phyloP scores from a whole-genome alignment of 441 rosid species.

The Biscutella laevigata region DNA sequence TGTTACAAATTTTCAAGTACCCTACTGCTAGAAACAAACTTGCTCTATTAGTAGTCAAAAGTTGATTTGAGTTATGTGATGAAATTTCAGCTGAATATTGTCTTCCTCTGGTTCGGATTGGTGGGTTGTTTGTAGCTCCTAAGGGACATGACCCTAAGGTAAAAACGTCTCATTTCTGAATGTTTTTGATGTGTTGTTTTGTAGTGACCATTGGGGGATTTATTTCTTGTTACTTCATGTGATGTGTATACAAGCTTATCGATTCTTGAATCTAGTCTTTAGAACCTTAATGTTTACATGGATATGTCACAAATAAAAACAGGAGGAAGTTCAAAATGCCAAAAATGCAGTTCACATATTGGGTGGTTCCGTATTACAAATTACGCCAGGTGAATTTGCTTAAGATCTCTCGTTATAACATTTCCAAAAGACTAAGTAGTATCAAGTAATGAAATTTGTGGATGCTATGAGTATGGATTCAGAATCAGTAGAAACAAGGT shows the following conservation, averaged over 20 bases:
- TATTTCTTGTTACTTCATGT: neutral
- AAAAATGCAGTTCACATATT: slow-evolving; percentile 63
- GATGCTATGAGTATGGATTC: no score
- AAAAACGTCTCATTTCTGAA: slow-evolving; percentile 14
- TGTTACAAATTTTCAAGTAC: slow-evolving; percentile 1
- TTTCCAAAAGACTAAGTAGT: no score
- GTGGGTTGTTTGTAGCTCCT: slow-evolving; percentile 91
- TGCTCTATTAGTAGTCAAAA: slow-evolving; percentile 10
- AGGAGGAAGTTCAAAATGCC: slow-evolving; percentile 77
- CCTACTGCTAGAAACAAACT: neutral
- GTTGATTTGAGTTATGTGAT: slow-evolving; percentile 12
- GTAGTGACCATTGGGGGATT: neutral
- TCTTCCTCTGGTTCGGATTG: slow-evolving; percentile 83
- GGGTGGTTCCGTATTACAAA: slow-evolving; percentile 72
- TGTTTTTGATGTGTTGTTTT: neutral
- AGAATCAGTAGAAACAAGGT: no score
- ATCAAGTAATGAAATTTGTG: no score
- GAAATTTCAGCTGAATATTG: slow-evolving; percentile 74
- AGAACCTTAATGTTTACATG: neutral
- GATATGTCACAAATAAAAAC: slow-evolving; percentile 8
- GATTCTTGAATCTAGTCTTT: neutral
- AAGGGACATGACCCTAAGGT: slow-evolving; percentile 89
- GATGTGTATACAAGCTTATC: neutral
- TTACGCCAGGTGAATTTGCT: slow-evolving; percentile 43
- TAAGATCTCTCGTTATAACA: neutral